phyloP scores from a whole-genome alignment of 306 rosid genomes.

The Canavalia gladiata region DNA sequence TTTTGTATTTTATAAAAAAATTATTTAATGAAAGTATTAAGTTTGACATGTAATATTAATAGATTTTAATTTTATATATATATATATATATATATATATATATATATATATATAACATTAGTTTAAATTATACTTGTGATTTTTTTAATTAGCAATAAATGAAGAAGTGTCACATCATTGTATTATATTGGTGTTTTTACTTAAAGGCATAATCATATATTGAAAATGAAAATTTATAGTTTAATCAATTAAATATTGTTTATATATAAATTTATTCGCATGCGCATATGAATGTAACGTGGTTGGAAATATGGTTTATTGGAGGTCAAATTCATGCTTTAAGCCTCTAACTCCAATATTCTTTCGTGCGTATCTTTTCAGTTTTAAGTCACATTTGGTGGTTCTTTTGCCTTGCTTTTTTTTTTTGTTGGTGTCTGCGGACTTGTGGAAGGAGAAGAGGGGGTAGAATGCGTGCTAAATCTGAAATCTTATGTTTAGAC shows the following conservation, averaged over 20 bases:
- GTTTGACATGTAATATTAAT: too few species aligned
- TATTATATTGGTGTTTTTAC: not conserved
- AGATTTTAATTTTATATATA: too few species aligned
- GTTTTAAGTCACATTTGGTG: not conserved
- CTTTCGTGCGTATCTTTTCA: too few species aligned
- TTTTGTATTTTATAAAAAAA: too few species aligned
- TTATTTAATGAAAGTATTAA: too few species aligned
- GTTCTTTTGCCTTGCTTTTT: not conserved
- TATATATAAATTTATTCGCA: not conserved
- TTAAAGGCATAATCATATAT: not conserved
- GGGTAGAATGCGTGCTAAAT: not conserved
- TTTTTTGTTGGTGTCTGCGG: too few species aligned
- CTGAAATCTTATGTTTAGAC: conserved; percentile 18
- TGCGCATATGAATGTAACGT: not conserved
- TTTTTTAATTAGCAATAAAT: not conserved
- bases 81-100: too few species aligned
- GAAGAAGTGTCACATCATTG: not conserved
- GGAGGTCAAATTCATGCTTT: not conserved
- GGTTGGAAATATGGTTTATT: not conserved
- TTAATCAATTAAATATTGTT: not conserved
- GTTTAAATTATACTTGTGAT: conserved; percentile 13
- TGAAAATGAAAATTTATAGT: not conserved
- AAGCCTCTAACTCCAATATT: not conserved
- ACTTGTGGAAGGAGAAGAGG: too few species aligned
- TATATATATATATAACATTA: not conserved